Evolutionary conservation across 2,329 filamentous ascomycete genomes (phyloP).

Genomic region (Zymoseptoria tritici): DNA sequence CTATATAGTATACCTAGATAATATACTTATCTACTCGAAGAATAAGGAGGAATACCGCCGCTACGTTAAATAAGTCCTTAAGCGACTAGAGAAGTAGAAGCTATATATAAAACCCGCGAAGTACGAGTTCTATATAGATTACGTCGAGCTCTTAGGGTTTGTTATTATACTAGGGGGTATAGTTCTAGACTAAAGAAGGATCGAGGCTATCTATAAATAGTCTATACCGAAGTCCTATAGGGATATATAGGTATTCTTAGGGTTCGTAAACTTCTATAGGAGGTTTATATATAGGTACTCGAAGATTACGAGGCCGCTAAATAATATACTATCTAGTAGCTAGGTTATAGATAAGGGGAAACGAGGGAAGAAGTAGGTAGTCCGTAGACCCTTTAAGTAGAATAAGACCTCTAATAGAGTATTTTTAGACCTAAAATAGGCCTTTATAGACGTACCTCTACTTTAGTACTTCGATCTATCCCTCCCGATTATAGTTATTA

Average conservation of each 20-base stretch:
- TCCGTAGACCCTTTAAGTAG: no score
- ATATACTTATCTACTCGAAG: no score
- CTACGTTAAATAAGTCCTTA: background rate
- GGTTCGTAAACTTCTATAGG: background rate
- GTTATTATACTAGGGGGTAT: background rate
- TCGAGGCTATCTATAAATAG: background rate
- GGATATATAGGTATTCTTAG: background rate
- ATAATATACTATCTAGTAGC: background rate
- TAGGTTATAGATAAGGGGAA: background rate
- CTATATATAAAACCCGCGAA: background rate
- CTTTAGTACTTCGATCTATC: background rate
- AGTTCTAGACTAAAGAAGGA: background rate
- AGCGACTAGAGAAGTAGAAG: background rate
- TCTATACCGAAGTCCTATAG: background rate
- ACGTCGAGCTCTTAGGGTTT: background rate
- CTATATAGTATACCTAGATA: background rate
- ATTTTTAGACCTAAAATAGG: no score
- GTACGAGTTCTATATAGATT: background rate
- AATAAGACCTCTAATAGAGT: no score
- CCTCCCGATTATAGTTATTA: background rate
- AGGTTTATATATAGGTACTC: background rate
- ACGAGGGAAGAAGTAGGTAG: no score
- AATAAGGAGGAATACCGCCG: no score
- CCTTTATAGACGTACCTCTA: background rate
- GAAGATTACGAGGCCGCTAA: background rate